Conservation (phyloP, 2,329 filamentous ascomycete species). For the Fusarium agapanthi region DNA sequence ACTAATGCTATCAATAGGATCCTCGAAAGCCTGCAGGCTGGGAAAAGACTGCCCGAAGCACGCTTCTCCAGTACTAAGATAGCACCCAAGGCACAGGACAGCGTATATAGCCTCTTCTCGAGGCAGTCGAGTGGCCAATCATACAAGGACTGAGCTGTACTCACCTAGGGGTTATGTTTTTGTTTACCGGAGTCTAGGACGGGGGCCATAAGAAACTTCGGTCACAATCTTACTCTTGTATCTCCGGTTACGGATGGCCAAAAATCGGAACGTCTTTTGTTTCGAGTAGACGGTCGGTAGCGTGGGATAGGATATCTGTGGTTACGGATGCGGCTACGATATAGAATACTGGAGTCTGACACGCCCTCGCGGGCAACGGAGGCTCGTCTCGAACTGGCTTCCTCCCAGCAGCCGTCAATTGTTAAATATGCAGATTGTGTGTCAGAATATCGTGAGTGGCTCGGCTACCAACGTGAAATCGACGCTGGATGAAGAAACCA, state of each 20-base stretch:
- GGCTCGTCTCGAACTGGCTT: background rate
- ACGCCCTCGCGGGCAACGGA: background rate
- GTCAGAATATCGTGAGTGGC: background rate
- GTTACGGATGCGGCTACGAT: background rate
- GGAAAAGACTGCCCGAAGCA: conserved; percentile 77
- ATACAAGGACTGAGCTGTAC: conserved; percentile 2
- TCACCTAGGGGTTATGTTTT: background rate
- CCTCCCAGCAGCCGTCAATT: background rate
- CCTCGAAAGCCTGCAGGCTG: conserved; percentile 81
- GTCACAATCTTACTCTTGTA: background rate
- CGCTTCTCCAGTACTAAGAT: conserved; percentile 72
- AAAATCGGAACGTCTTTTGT: background rate
- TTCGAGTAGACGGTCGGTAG: background rate
- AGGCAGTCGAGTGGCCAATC: conserved; percentile 13
- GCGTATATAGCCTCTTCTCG: conserved; percentile 64
- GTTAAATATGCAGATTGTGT: background rate
- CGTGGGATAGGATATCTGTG: background rate
- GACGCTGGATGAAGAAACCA: background rate
- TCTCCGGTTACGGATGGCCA: background rate
- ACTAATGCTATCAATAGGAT: conserved; percentile 62
- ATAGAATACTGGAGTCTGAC: background rate
- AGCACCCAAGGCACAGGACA: conserved; percentile 68
- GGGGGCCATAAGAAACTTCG: background rate
- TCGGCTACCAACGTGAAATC: background rate
- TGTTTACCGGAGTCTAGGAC: background rate